These are phyloP conservation scores for Irpex lacteus DNA, from an alignment of 1,284 basidiomycete species.

Conservation along the genomic window DNA sequence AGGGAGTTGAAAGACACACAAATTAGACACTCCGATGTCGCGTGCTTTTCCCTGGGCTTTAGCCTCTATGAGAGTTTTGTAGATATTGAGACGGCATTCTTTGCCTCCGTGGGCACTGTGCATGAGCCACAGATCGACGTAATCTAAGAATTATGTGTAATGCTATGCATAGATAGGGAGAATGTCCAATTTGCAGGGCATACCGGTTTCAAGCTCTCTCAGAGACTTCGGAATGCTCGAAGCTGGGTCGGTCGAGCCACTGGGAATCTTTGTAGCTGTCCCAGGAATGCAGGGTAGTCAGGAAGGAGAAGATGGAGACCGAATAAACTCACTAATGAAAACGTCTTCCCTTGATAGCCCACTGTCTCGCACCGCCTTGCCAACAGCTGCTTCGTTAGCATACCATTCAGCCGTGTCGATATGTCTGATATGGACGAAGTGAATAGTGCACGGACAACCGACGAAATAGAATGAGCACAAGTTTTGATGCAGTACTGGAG, in stretches of 20 bases:
- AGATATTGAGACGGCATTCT: neutral
- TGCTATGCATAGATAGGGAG: neutral
- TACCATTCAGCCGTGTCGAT: neutral
- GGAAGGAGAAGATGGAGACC: too few relatives aligned
- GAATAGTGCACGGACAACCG: too few relatives aligned
- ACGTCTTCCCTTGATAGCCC: neutral
- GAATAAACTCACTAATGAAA: neutral
- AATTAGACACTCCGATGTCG: neutral
- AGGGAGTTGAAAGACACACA: neutral
- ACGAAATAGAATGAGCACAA: too few relatives aligned
- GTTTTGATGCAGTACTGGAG: too few relatives aligned
- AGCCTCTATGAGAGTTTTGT: neutral
- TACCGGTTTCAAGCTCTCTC: neutral
- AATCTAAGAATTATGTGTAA: neutral
- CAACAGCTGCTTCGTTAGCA: neutral
- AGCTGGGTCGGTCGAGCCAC: neutral
- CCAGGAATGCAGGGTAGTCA: too few relatives aligned
- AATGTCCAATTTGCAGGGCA: neutral
- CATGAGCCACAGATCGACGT: neutral
- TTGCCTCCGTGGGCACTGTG: neutral
- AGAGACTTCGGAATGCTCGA: neutral
- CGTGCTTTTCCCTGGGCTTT: neutral
- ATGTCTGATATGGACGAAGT: too few relatives aligned
- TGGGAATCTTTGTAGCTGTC: neutral
- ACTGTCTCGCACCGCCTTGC: neutral